Percentiles rank a stretch among this genome's conserved stretches.
Conservation (phyloP, 345 rosid genomes). For the Bruguiera gymnorhiza region DNA sequence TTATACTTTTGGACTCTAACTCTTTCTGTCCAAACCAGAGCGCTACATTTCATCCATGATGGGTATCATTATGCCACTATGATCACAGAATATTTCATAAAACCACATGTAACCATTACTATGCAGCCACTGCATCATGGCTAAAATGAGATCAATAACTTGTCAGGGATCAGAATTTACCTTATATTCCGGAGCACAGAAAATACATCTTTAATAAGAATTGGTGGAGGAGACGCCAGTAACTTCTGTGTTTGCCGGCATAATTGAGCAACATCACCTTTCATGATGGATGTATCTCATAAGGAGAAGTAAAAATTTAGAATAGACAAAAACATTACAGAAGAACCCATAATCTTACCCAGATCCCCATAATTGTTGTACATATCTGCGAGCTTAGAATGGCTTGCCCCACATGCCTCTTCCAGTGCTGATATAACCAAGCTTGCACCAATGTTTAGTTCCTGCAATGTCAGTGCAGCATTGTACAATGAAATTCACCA, state of each 20-base stretch:
- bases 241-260: slow-evolving; percentile 81
- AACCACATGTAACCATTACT: background rate
- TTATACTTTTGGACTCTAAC: background rate
- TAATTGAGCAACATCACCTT: slow-evolving; percentile 91
- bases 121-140: slow-evolving; percentile 9
- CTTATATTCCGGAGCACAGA: slow-evolving; percentile 68
- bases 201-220: slow-evolving; percentile 66
- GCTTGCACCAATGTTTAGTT: slow-evolving; percentile 81
- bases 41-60: background rate
- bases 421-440: slow-evolving; percentile 72
- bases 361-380: slow-evolving; percentile 80
- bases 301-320: background rate
- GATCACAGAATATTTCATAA: background rate
- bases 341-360: slow-evolving; percentile 41
- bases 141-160: background rate
- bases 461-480: slow-evolving; percentile 42
- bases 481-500: background rate
- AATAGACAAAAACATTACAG: slow-evolving; percentile 1
- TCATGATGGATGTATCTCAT: slow-evolving; percentile 15
- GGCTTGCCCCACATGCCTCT: slow-evolving; percentile 80
- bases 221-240: slow-evolving; percentile 69
- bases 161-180: slow-evolving; percentile 25
- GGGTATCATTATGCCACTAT: background rate
- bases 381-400: slow-evolving; percentile 69
- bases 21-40: background rate